A percentile compares a stretch with the other conserved stretches of the same genome.
phyloP scores from a whole-genome alignment of 1,139 yeast genomes.

The Casaregolazyma lundiana region DNA sequence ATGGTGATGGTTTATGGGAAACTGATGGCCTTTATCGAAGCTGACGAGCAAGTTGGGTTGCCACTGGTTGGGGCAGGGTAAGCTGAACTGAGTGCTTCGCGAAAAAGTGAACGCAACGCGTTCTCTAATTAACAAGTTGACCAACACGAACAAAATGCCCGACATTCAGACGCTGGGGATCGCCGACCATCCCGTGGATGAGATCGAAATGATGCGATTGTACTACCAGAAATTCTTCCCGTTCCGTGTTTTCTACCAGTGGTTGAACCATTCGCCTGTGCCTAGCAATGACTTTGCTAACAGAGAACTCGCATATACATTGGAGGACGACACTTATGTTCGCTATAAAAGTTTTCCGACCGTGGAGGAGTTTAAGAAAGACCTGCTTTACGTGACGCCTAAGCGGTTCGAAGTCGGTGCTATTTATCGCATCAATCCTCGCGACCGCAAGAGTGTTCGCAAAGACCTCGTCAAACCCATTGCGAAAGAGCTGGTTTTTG shows the following conservation, averaged over 20 bases:
- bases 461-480: conserved; percentile 76
- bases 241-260: conserved; percentile 68
- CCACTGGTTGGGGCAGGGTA: conserved; percentile 5
- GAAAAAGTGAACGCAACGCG: conserved; percentile 3
- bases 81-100: not conserved
- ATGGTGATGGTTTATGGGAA: conserved; percentile 35
- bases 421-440: conserved; percentile 80
- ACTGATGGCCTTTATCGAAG: no score
- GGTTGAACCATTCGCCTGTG: conserved; percentile 84
- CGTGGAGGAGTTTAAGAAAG: conserved; percentile 67
- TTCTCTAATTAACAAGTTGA: not conserved
- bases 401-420: conserved; percentile 96
- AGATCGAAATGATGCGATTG: conserved; percentile 10
- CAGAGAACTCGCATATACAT: conserved; percentile 92
- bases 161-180: conserved; percentile 6
- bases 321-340: conserved; percentile 63
- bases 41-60: not conserved
- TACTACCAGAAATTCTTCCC: conserved; percentile 65
- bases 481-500: conserved; percentile 85
- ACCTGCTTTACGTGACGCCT: conserved; percentile 72
- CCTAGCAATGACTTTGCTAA: conserved; percentile 62
- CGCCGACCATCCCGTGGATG: conserved; percentile 9
- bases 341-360: conserved; percentile 76
- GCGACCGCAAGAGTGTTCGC: conserved; percentile 68
- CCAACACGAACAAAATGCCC: not conserved